A percentile compares a stretch with the other conserved stretches of the same genome.
Conservation (phyloP, 768 basidiomycete genomes). For the Rossbeevera mucosa region DNA sequence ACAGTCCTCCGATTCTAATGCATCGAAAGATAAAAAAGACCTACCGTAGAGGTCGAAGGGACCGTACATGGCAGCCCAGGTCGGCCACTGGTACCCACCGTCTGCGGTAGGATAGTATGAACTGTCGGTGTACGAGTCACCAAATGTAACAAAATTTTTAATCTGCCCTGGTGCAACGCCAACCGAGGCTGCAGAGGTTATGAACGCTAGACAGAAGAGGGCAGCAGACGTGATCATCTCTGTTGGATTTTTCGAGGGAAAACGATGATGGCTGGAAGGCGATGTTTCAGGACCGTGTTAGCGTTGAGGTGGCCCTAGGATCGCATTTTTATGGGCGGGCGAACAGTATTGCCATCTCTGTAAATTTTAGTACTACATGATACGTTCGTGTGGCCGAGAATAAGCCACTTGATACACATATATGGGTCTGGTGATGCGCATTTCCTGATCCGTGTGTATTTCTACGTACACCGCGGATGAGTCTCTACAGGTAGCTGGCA, state of each 20-base stretch:
- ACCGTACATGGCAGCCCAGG: constrained; percentile 54
- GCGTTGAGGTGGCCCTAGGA: background rate
- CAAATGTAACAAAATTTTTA: constrained; percentile 62
- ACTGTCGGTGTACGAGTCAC: constrained; percentile 62
- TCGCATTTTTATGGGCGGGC: background rate
- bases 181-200: constrained; percentile 1
- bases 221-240: constrained; percentile 1
- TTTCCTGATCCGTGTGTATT: background rate
- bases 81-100: constrained; percentile 55
- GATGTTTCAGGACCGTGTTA: background rate
- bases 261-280: background rate
- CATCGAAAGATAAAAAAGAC: background rate
- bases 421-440: background rate
- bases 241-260: background rate
- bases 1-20: background rate
- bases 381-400: background rate
- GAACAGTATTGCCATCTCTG: background rate
- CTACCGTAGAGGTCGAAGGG: constrained; percentile 45
- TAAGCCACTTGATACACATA: background rate
- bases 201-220: constrained; percentile 7
- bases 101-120: constrained; percentile 32
- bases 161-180: constrained; percentile 44
- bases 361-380: background rate
- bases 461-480: no score
- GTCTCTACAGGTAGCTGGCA: background rate